Evolutionary conservation across 306 rosid genomes (phyloP).

Genomic region (Cotoneaster glaucophyllus): DNA sequence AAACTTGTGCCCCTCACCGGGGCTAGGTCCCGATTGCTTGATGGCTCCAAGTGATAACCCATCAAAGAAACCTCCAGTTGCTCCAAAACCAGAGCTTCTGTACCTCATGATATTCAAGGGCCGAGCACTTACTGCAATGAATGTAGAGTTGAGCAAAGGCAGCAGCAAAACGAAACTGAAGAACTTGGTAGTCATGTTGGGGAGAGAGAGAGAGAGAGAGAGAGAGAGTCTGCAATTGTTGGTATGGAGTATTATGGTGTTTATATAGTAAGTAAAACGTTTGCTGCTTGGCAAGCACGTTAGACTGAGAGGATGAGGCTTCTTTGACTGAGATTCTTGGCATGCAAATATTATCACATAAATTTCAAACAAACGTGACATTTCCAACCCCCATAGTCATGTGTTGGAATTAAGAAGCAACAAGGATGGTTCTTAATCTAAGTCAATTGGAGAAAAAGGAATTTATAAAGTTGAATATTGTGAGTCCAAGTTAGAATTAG

Average conservation of each 20-base stretch:
- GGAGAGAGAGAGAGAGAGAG: not conserved
- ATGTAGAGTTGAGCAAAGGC: constrained; percentile 18
- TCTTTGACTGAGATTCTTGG: constrained; percentile 3
- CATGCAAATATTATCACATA: not conserved
- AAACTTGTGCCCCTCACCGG: constrained; percentile 6
- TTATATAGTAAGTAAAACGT: not conserved
- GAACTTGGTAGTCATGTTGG: constrained; percentile 18
- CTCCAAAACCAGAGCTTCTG: not conserved
- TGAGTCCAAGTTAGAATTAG: constrained; percentile 14
- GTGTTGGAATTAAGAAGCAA: constrained; percentile 9
- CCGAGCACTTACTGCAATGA: constrained; percentile 34
- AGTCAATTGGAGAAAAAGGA: not conserved
- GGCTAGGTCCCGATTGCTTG: constrained; percentile 23
- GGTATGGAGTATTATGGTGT: not conserved
- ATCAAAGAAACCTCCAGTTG: constrained; percentile 29
- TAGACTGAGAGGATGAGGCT: not conserved
- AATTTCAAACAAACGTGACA: constrained; percentile 8
- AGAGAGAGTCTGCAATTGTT: not conserved
- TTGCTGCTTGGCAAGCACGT: not conserved
- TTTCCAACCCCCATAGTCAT: not conserved
- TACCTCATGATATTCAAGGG: constrained; percentile 30
- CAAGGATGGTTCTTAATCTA: constrained; percentile 1
- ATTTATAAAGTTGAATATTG: not conserved
- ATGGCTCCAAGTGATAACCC: constrained; percentile 33
- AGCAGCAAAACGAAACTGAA: constrained; percentile 10